Base-by-base conservation (phyloP, 1,139 yeast species). In the Sugiyamaella neomexicana region DNA sequence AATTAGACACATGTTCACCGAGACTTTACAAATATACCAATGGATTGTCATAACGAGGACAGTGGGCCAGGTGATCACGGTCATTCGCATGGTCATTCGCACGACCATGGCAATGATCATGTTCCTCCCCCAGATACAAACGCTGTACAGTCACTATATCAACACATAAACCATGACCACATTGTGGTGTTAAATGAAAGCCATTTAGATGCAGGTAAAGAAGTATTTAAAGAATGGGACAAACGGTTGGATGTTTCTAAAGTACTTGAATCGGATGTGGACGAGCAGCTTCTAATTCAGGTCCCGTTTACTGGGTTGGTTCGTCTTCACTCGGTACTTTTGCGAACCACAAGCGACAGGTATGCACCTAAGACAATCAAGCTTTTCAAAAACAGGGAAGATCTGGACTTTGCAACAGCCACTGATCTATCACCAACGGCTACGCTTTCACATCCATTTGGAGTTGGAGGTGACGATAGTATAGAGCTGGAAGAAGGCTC, bases 251-350 rank as follows among this genome's bases (percentile, higher is more conserved):
- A 69, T 8, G 68, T 68, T 1, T 72, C 71, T 1, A 25, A 79
- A 8, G 76, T 75, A 38, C 72, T 90, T 37, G 80, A 79, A 64
- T 83, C 91, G 1, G 97, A 91, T 67, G 83, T 87, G 2, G 98
- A 93, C 66, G 81, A 85, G 56, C 97, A 91, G 67, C 61, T 91
- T 64, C 79, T 91, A 46, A 65, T 91, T 31, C 80, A 81, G 58
- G 80, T 93, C 29, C 97, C 96, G 62, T 91, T 89, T 62, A 83
- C 86, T 15, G 89, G 89, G 0, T 74, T 80, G 34, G 91, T 88
- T 45, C 88, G 86, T 67, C 71, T 91, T 44, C 87, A 81, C 66
- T 86, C 96, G 1, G 64, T 91, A 4, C 79, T 88, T 6, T 60
- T 91, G 16, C 77, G 97, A 56, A 79, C 91, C 1, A 77, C 83